A percentile compares a stretch with the other conserved stretches of the same genome.
phyloP scores from a whole-genome alignment of 352 stramenopile species.

The Globisporangium echinulatum region DNA sequence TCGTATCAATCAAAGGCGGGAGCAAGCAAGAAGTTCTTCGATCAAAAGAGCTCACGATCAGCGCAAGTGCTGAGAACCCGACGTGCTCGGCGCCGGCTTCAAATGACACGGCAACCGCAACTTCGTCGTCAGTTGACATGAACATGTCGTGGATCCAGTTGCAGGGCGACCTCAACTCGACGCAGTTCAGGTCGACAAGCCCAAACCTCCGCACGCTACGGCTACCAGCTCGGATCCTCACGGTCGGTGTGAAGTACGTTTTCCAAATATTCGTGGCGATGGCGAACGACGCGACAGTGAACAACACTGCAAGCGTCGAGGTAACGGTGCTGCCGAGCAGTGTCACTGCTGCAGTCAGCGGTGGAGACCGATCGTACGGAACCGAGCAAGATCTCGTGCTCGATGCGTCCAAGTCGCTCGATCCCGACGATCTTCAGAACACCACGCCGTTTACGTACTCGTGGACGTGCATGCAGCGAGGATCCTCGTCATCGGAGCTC shows the following conservation, averaged over 20 bases:
- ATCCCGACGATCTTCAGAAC: constrained; percentile 39
- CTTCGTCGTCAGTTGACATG: constrained; percentile 31
- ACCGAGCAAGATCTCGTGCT: constrained; percentile 44
- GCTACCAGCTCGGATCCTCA: constrained; percentile 40
- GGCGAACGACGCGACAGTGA: constrained; percentile 33
- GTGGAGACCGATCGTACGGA: constrained; percentile 42
- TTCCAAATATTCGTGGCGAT: constrained; percentile 55
- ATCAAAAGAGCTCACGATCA: constrained; percentile 38
- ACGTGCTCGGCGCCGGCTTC: constrained; percentile 22
- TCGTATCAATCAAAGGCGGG: constrained; percentile 47
- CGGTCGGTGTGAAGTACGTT: constrained; percentile 46
- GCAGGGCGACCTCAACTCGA: constrained; percentile 24
- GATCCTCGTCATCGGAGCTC: background rate
- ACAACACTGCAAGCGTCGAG: constrained; percentile 41
- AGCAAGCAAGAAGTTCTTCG: constrained; percentile 27
- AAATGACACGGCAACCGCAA: background rate
- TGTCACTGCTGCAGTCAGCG: constrained; percentile 28
- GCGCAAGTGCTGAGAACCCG: constrained; percentile 33
- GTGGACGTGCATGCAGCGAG: constrained; percentile 32
- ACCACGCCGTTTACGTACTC: constrained; percentile 27
- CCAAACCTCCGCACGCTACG: constrained; percentile 46
- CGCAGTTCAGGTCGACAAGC: constrained; percentile 45
- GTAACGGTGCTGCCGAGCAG: constrained; percentile 35
- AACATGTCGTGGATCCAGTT: constrained; percentile 51
- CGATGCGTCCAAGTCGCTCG: constrained; percentile 42